Base-by-base conservation (phyloP, 2,329 filamentous ascomycete species). In the Eutypella sp. region DNA sequence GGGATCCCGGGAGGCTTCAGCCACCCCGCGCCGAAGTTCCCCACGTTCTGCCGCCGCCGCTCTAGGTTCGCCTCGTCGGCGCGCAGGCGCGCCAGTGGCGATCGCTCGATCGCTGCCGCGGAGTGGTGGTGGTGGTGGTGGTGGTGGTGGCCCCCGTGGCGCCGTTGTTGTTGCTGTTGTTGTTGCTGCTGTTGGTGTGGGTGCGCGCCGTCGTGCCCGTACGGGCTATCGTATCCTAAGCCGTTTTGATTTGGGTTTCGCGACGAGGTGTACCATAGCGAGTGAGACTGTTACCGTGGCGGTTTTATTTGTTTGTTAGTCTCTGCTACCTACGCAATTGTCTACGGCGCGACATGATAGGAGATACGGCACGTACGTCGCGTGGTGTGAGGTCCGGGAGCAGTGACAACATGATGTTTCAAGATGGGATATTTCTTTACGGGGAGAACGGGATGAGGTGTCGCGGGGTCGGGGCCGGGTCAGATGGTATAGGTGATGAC, bases 21-120 rank as follows among this genome's bases (percentile, higher is more conserved):
- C 93, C 93, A 99, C 38, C 79, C 80, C 54, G 84, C 87, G 49
- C 93, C 93, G 62, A 95, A 96, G 59, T 90, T 87, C 40, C 86
- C 81, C 24, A 97, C 85, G 54, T 92, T 89, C 40, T 81, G 70
- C 59, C 91, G 89, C 40, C 92, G 88, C 8, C 85, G 78, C 45
- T 84, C 79, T 53, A 95, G 77, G 47, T 82, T 78, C 49, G 82
- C 78, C 69, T 97, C 93, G 62, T 96, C 92, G 36, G 81, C 71
- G 22, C 79, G 75, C 10, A 96, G 79, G 2, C 84, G 75, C 9
- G 85, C 79, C 3, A 96, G 81, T 2, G 78, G 74, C 22, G 84
- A 76, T 55, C 78, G 70, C 61, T 82, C 71, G 49, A 79, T 66
- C 46, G 75, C 19, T n/a, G n/a, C n/a, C n/a, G n/a, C n/a, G n/a